Evolutionary conservation across 805 yeast genomes (phyloP), one percentile per base, ranked within the genome.

Genomic region (Kurtzmaniella fragi): DNA sequence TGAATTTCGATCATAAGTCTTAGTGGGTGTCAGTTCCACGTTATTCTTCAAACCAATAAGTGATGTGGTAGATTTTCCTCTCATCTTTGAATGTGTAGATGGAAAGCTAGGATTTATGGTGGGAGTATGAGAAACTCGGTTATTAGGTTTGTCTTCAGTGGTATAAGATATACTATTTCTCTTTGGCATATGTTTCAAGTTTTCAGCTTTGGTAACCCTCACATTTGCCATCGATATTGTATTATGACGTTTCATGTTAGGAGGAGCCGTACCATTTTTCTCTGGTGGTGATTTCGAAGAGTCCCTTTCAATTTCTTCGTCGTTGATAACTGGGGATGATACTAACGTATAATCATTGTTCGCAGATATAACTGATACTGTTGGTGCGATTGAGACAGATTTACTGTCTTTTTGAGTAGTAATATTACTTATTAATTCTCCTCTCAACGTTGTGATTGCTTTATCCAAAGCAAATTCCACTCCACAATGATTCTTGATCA

Each of bases 401-500:
- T 35, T 42, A 20, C 12, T 23, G n/a, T 32, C 31, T 28, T 28
- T 28, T n/a, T 46, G 32, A 28, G 49, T 50, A 14, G 40, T 50
- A 2, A 53, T 49, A 13, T 63, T 55, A 0, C 68, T 49, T 11
- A 83, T 75, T 20, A 82, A 64, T 44, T 83, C 67, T 5, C 85
- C 80, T 46, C 88, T 71, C 39, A 89, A 57, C 7, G 61, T 54
- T n/a, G 81, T 70, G 7, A 93, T 88, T 7, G 93, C 84, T 42
- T 73, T 75, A 58, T 91, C 98, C 31, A 91, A 65, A 0, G 89
- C 84, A 58, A 91, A 82, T 54, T 91, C 99, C 26, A 89, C 78
- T 0, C 93, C 81, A 60, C 96, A 89, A 54, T 88, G 96, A 57
- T 93, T 91, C 48, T 82, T 75, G 34, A 91, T 87, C 32, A 90